Evolutionary conservation across 2,329 filamentous ascomycete genomes (phyloP), one percentile per base, ranked within the genome.

Genomic region (Neofusicoccum sp.): DNA sequence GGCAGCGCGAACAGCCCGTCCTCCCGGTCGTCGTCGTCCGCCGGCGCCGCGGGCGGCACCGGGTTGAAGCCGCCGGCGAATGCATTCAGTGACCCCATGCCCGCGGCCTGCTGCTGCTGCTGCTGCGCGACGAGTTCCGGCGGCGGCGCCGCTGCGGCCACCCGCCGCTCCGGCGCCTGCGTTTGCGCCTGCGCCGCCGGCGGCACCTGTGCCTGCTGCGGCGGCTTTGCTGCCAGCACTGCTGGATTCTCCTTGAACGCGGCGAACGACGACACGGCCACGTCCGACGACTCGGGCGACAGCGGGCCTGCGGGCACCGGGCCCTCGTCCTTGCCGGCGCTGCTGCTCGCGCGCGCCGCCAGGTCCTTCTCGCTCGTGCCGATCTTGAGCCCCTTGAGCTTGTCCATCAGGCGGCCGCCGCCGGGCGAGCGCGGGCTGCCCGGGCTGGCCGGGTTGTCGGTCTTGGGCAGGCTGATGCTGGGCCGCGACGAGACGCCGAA

Each of bases 1-100:
- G 92, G 92, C 59, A 96, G 84, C 0, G 92, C 93, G 72, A 97
- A 97, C 2, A 97, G 81, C 44, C 91, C 93, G 64, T 96, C 92
- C 67, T 92, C 89, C 0, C 84, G 85, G 44, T 89, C 86, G 5
- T 81, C 77, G 4, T 81, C 77, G 75, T 54, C 64, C 67, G 41
- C 64, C 78, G 73, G 3, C 67, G 71, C 14, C 41, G 36, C 7
- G n/a, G 37, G 9, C n/a, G 48, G 34, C n/a, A 49, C 33, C 9
- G 64, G 36, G 5, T 28, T 45, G 28, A 64, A 64, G 66, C 69
- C 56, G 28, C 67, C 70, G 4, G 78, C 76, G 31, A 81, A 73
- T 6, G 80, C 80, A 62, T 82, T 77, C 31, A 82, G 70, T 5
- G 79, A 81, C 4, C 72, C 78, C 76, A 81, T 79, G 52, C 76